A percentile compares a stretch with the other conserved stretches of the same genome.
Conservation (phyloP, 1,139 yeast genomes). For the Suhomyces bokatorum region DNA sequence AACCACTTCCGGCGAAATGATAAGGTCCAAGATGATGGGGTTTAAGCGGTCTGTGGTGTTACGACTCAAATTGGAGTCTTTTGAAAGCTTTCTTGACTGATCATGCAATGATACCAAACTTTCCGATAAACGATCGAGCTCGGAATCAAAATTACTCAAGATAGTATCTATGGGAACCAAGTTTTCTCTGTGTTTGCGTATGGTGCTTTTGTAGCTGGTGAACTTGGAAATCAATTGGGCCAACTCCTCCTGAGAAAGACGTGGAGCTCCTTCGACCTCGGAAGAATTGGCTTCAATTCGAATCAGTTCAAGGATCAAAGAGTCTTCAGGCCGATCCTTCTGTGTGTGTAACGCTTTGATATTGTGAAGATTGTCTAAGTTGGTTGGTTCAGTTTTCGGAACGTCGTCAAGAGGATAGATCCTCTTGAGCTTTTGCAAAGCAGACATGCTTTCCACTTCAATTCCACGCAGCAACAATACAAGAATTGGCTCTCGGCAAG, state of each 20-base stretch:
- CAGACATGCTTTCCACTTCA: slow-evolving; percentile 13
- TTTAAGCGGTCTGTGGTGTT: slow-evolving; percentile 58
- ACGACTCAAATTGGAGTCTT: slow-evolving; percentile 51
- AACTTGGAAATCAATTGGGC: slow-evolving; percentile 23
- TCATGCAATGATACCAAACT: slow-evolving; percentile 60
- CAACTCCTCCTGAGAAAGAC: slow-evolving; percentile 6
- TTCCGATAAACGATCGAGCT: slow-evolving; percentile 58
- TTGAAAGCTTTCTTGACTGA: slow-evolving; percentile 41
- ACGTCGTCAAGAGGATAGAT: slow-evolving; percentile 12
- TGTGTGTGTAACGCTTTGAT: not conserved
- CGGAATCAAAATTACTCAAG: slow-evolving; percentile 53
- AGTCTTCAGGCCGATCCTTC: slow-evolving; percentile 7
- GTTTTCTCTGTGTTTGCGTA: slow-evolving; percentile 40
- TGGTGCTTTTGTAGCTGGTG: slow-evolving; percentile 33
- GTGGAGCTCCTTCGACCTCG: slow-evolving; percentile 1
- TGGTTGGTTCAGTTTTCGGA: not conserved
- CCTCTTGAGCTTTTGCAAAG: slow-evolving; percentile 17
- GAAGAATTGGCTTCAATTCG: slow-evolving; percentile 17
- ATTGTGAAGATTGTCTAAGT: slow-evolving; percentile 5
- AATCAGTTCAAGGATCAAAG: slow-evolving; percentile 18
- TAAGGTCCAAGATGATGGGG: slow-evolving; percentile 70
- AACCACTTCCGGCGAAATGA: slow-evolving; percentile 71
- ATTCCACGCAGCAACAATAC: not conserved
- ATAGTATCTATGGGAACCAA: slow-evolving; percentile 41
- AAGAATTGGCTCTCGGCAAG: not conserved